A percentile compares a stretch with the other conserved stretches of the same genome.
Conservation (phyloP, 2,329 filamentous ascomycete genomes). For the Purpureocillium takamizusanense region DNA sequence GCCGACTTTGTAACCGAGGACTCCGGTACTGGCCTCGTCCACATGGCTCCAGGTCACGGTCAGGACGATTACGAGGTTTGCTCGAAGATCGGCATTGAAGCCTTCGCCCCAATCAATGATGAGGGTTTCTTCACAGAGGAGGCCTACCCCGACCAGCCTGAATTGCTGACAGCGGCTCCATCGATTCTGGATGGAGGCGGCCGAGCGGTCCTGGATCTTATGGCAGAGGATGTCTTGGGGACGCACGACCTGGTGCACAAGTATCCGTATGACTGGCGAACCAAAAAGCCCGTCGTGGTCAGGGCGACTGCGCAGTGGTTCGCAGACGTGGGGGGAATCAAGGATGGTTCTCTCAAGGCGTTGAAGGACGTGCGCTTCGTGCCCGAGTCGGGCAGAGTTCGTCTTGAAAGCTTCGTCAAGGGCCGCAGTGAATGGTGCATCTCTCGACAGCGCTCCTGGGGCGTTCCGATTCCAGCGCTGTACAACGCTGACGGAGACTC, state of each 20-base stretch:
- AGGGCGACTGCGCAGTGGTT: constrained; percentile 97
- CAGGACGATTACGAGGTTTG: constrained; percentile 93
- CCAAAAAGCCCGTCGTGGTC: constrained; percentile 84
- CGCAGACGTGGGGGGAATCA: constrained; percentile 80
- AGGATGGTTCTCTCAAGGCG: constrained; percentile 59
- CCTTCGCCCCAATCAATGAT: constrained; percentile 76
- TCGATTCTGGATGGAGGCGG: constrained; percentile 64
- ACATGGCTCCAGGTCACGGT: constrained; percentile 87
- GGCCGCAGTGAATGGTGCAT: constrained; percentile 96
- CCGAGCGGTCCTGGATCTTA: constrained; percentile 57
- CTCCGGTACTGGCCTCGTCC: constrained; percentile 92
- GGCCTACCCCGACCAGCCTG: constrained; percentile 63
- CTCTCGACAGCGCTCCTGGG: constrained; percentile 91
- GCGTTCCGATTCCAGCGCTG: constrained; percentile 87
- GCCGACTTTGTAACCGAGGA: constrained; percentile 83
- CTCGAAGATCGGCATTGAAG: constrained; percentile 57
- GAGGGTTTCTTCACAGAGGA: constrained; percentile 72
- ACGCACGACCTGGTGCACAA: constrained; percentile 74
- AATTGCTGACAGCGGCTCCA: constrained; percentile 55
- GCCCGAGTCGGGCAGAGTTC: constrained; percentile 61
- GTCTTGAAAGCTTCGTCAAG: constrained; percentile 78
- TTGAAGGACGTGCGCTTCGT: constrained; percentile 69
- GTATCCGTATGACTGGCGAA: constrained; percentile 97
- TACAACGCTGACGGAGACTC: constrained; percentile 67
- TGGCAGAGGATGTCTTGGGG: constrained; percentile 57